Base-by-base conservation (phyloP, 75 land plant species). In the Pinus taeda region DNA sequence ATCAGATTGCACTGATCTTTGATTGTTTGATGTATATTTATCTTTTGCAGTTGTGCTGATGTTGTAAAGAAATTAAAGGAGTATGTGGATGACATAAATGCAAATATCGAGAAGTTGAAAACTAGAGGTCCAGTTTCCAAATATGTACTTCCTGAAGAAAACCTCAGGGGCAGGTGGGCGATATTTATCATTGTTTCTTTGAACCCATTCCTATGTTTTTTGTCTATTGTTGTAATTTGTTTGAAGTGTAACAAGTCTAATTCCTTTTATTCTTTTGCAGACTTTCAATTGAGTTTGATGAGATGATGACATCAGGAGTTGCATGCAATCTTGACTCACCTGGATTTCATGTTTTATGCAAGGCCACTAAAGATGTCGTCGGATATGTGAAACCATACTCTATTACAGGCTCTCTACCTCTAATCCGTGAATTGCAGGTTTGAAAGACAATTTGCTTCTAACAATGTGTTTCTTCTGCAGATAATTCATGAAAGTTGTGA, bases 371-470 rank as follows among this genome's bases (percentile, higher is more conserved):
- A 76, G 90, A 91, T 73, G 87, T 90, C 6, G 80, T 95, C 60
- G 98, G 98, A 71, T 81, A 87, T 78, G 93, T 88, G 12, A 84
- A 93, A 56, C 98, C 98, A 17, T 95, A 91, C 77, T 95, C 98
- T 53, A 91, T 93, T 56, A 93, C 98, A 29, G 98, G 98, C 55
- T 89, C 86, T 66, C 81, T 93, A 79, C 98, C 98, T 57, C 85
- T 95, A 55, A 91, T 95, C 66, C 86, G 92, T 18, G 92, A 93
- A 37, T 88, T 95, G 64, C 96, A 95, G 90, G 98, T 93, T 60
- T 30, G 33, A 20, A 30, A 57, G 17, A 18, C 20, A 0, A n/a
- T 1, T 39, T 69, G n/a, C 42, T 39, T 22, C 53, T 49, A 49
- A 42, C 42, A 39, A 69, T 69, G 45, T 15, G 8, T 69, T 42